Evolutionary conservation across 169 alveolate species (phyloP).

Genomic region (Eimeria praecox): DNA sequence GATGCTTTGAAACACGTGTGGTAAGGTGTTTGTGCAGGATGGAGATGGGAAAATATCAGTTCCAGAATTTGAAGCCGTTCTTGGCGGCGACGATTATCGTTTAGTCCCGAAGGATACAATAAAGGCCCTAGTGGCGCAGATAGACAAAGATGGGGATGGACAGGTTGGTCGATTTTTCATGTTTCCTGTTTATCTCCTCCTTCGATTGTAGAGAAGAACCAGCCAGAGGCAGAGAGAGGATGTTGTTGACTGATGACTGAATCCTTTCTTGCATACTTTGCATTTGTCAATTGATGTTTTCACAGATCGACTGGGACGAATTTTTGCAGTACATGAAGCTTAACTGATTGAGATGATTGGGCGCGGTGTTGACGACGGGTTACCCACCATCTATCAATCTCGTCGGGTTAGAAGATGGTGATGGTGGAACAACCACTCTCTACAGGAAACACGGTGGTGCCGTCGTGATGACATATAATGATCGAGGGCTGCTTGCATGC

Average conservation of each 20-base stretch:
- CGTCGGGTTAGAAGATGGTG: not conserved
- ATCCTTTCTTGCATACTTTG: too few relatives aligned
- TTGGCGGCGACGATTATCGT: conserved; percentile 84
- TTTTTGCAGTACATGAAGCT: conserved; percentile 85
- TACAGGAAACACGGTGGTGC: not conserved
- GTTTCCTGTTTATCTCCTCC: not conserved
- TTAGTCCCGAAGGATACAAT: conserved; percentile 83
- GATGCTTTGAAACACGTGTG: not conserved
- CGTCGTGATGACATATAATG: not conserved
- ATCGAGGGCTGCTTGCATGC: not conserved
- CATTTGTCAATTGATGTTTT: not conserved
- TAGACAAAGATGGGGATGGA: conserved; percentile 90
- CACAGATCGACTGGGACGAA: conserved; percentile 89
- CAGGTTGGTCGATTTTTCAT: conserved; percentile 1
- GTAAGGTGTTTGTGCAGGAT: conserved; percentile 66
- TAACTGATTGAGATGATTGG: not conserved
- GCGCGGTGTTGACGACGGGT: not conserved
- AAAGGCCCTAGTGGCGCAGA: conserved; percentile 84
- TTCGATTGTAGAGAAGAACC: not conserved
- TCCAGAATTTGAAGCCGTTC: conserved; percentile 85
- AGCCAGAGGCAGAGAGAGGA: not conserved
- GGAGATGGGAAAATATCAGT: conserved; percentile 88
- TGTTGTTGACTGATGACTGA: too few relatives aligned
- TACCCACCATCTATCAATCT: too few relatives aligned
- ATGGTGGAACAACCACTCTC: not conserved